Evolutionary conservation across 2,329 filamentous ascomycete species (phyloP).

Genomic region (Ceratocystis variospora): DNA sequence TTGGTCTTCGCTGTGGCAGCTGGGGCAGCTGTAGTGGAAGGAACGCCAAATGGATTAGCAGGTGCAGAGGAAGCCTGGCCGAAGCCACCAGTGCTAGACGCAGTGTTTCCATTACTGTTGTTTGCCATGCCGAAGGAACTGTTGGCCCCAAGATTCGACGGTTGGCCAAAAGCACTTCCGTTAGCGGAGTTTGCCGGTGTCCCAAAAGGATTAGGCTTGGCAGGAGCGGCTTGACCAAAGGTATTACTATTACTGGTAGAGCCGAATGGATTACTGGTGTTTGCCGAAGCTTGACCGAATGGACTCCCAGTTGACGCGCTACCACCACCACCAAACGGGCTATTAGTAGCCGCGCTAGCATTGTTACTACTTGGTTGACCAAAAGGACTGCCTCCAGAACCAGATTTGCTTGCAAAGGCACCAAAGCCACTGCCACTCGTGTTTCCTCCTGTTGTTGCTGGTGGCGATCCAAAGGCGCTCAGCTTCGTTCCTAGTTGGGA

Average conservation of each 20-base stretch:
- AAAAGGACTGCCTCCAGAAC: slow-evolving; percentile 10
- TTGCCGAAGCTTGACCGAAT: slow-evolving; percentile 21
- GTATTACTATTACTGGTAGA: slow-evolving; percentile 12
- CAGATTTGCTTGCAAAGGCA: slow-evolving; percentile 26
- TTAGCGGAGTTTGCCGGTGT: slow-evolving; percentile 21
- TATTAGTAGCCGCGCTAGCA: neutral
- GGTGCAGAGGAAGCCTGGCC: slow-evolving; percentile 9
- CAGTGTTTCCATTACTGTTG: neutral
- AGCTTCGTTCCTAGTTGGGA: slow-evolving; percentile 13
- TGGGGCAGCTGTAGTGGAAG: slow-evolving; percentile 13
- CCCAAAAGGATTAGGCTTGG: slow-evolving; percentile 23
- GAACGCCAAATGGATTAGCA: slow-evolving; percentile 6
- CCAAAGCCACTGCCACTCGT: slow-evolving; percentile 16
- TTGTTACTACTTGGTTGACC: slow-evolving; percentile 5
- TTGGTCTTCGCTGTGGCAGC: slow-evolving; percentile 17
- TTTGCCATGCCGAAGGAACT: slow-evolving; percentile 16
- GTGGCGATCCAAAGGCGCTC: slow-evolving; percentile 20
- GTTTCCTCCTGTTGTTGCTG: slow-evolving; percentile 12
- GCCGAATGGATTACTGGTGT: slow-evolving; percentile 7
- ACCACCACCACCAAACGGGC: slow-evolving; percentile 6
- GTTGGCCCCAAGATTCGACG: slow-evolving; percentile 8
- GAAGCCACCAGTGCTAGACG: slow-evolving; percentile 9
- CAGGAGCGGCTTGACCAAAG: slow-evolving; percentile 23
- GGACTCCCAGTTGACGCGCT: slow-evolving; percentile 10
- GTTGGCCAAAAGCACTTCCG: slow-evolving; percentile 18